These are phyloP conservation scores for Irpex rosettiformis DNA, from an alignment of 1,284 basidiomycete genomes.

Conservation along the genomic window DNA sequence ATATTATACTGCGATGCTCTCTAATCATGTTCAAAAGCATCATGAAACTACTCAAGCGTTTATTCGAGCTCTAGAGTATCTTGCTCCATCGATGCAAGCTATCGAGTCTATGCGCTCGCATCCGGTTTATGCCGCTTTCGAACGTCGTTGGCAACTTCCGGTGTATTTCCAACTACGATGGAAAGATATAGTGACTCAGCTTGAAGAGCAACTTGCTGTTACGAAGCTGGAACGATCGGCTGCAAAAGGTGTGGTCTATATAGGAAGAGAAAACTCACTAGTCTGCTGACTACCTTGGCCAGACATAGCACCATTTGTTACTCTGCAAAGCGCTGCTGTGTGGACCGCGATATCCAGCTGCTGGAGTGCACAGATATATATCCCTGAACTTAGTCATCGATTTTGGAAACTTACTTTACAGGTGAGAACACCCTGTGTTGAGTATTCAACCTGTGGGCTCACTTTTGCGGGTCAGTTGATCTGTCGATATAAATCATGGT, in stretches of 20 bases:
- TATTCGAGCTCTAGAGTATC: constrained; percentile 77
- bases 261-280: background rate
- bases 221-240: constrained; percentile 40
- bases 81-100: constrained; percentile 74
- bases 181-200: constrained; percentile 82
- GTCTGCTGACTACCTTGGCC: background rate
- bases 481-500: constrained; percentile 74
- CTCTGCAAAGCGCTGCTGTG: constrained; percentile 62
- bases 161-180: constrained; percentile 98
- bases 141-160: constrained; percentile 90
- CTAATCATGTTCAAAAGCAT: constrained; percentile 45
- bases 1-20: too few relatives aligned
- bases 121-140: constrained; percentile 69
- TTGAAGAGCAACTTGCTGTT: constrained; percentile 66
- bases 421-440: constrained; percentile 37
- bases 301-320: constrained; percentile 42
- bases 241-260: constrained; percentile 33
- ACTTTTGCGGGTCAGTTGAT: constrained; percentile 49
- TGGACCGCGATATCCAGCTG: constrained; percentile 75
- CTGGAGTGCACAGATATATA: constrained; percentile 83
- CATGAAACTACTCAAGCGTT: constrained; percentile 84
- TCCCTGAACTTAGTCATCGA: constrained; percentile 75
- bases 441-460: background rate
- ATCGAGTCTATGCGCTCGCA: constrained; percentile 72
- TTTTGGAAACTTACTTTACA: constrained; percentile 91